Percentiles rank a stretch among this genome's conserved stretches.
phyloP scores from a whole-genome alignment of 805 yeast species.

The Kluyveromyces nonfermentans region DNA sequence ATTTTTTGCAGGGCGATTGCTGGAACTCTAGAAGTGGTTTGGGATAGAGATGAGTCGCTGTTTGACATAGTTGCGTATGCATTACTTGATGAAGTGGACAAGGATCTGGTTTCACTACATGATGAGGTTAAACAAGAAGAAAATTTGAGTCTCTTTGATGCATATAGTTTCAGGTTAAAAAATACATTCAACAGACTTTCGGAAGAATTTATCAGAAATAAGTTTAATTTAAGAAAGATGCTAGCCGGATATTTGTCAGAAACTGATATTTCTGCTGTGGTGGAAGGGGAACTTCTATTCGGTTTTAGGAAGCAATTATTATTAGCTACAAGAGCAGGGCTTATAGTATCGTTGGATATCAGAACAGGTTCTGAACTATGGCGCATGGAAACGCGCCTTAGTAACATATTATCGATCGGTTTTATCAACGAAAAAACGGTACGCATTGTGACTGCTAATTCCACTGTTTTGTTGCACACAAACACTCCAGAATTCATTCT shows the following conservation, averaged over 20 bases:
- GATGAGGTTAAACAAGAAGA: slow-evolving; percentile 17
- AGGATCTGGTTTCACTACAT: slow-evolving; percentile 8
- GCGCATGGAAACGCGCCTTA: slow-evolving; percentile 25
- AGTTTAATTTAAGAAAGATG: slow-evolving; percentile 9
- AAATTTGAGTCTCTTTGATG: slow-evolving; percentile 10
- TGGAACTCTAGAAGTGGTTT: slow-evolving; percentile 18
- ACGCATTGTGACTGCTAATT: background rate
- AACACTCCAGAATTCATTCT: background rate
- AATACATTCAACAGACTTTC: slow-evolving; percentile 16
- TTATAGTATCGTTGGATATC: slow-evolving; percentile 36
- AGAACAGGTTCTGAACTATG: slow-evolving; percentile 33
- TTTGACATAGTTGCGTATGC: slow-evolving; percentile 30
- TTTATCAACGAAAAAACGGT: slow-evolving; percentile 5
- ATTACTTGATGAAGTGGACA: slow-evolving; percentile 15
- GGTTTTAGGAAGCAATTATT: slow-evolving; percentile 39
- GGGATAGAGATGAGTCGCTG: slow-evolving; percentile 39
- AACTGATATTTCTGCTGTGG: slow-evolving; percentile 7
- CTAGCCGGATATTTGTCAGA: slow-evolving; percentile 11
- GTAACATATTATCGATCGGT: slow-evolving; percentile 18
- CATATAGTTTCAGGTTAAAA: slow-evolving; percentile 23
- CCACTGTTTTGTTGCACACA: background rate
- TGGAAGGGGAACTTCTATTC: slow-evolving; percentile 28
- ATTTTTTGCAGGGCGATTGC: slow-evolving; percentile 14
- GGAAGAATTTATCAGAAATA: slow-evolving; percentile 8
- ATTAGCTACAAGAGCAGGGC: slow-evolving; percentile 33